Percentiles rank a stretch among this genome's conserved stretches.
These are phyloP conservation scores for Senna siamea DNA, from an alignment of 306 rosid species.

Conservation along the genomic window DNA sequence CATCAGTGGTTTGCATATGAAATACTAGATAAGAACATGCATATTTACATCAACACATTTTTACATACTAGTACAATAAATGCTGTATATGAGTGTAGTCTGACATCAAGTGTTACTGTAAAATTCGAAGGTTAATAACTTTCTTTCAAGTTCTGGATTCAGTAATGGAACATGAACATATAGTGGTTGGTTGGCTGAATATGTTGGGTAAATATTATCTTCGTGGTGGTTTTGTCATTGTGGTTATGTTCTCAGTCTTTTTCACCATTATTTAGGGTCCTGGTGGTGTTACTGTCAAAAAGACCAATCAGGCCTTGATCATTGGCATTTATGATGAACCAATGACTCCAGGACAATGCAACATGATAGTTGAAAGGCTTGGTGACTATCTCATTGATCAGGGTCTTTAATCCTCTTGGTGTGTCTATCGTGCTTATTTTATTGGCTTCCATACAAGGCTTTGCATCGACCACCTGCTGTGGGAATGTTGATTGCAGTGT, in stretches of 20 bases:
- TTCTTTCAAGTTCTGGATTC: slow-evolving; percentile 13
- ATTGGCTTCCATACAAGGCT: slow-evolving; percentile 43
- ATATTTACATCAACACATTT: background rate
- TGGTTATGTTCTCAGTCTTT: background rate
- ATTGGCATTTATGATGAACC: slow-evolving; percentile 88
- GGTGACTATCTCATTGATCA: slow-evolving; percentile 86
- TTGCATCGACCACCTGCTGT: slow-evolving; percentile 47
- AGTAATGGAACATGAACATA: background rate
- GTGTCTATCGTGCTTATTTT: slow-evolving; percentile 45
- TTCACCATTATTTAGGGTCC: slow-evolving; percentile 61
- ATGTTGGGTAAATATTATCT: background rate
- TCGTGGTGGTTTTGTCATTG: background rate
- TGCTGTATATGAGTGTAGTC: background rate
- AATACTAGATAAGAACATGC: background rate
- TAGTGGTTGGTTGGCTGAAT: background rate
- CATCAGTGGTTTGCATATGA: background rate
- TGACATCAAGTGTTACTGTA: background rate
- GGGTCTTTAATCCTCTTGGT: slow-evolving; percentile 57
- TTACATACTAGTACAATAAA: background rate
- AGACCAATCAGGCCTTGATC: slow-evolving; percentile 66
- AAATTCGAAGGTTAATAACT: background rate
- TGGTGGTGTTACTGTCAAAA: slow-evolving; percentile 83
- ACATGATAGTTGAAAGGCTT: slow-evolving; percentile 89
- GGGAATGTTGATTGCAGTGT: slow-evolving; percentile 63
- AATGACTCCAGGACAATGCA: slow-evolving; percentile 85